phyloP scores from a whole-genome alignment of 1,284 basidiomycete species.

The Leccinum insolens region DNA sequence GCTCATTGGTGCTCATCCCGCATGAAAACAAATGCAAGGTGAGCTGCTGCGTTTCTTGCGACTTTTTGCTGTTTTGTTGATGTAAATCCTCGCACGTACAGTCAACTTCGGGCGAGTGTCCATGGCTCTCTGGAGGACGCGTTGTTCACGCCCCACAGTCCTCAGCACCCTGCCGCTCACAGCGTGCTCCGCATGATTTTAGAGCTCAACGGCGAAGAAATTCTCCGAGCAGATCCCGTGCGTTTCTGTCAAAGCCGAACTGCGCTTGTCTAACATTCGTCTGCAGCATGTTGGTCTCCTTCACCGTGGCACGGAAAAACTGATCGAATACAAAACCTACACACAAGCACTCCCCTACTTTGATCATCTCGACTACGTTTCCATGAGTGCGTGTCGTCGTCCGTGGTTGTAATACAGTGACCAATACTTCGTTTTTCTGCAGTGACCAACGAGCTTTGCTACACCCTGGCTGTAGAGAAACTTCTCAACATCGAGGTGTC shows the following conservation, averaged over 20 bases:
- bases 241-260: slow-evolving; percentile 30
- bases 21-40: no score
- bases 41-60: not conserved
- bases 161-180: slow-evolving; percentile 98
- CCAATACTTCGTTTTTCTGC: slow-evolving; percentile 5
- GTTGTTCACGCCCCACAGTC: slow-evolving; percentile 45
- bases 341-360: slow-evolving; percentile 99
- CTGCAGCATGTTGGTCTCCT: slow-evolving; percentile 91
- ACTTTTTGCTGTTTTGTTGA: slow-evolving; percentile 13
- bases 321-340: slow-evolving; percentile 99
- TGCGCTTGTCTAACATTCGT: slow-evolving; percentile 4
- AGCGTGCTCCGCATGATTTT: slow-evolving; percentile 98
- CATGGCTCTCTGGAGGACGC: not conserved
- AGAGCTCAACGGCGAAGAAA: slow-evolving; percentile 97
- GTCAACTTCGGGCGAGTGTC: slow-evolving; percentile 81
- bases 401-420: not conserved
- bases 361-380: slow-evolving; percentile 98
- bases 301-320: slow-evolving; percentile 97
- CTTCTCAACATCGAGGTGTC: slow-evolving; percentile 98
- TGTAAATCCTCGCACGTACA: slow-evolving; percentile 32
- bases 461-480: slow-evolving; percentile 97
- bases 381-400: slow-evolving; percentile 78
- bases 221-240: slow-evolving; percentile 88
- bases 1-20: no score
- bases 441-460: slow-evolving; percentile 98